Base-by-base conservation (phyloP, 495 filamentous ascomycete species). In the Penicillium robsamsonii region DNA sequence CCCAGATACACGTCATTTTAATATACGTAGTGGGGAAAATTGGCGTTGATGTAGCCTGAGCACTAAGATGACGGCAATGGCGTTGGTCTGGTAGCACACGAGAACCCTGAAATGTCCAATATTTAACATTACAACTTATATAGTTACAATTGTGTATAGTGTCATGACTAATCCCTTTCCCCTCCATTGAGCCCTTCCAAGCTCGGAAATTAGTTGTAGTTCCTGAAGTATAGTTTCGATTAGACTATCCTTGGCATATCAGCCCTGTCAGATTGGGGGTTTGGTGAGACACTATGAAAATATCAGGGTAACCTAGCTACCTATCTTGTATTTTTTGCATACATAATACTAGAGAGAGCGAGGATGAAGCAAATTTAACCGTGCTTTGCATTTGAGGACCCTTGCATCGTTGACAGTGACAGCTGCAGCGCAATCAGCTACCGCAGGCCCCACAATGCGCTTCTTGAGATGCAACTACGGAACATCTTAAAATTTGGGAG, bases 31-130 rank as follows among this genome's bases (percentile, higher is more conserved):
- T 48, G 56, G 22, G 30, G 58, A 33, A 59, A 40, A 47, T 30
- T 51, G 13, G 13, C 24, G 10, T 51, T 24, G 38, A 11, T 55
- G 51, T 6, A 58, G 44, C 43, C 46, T 46, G 27, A 50, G 27
- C 52, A 42, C 49, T 13, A 46, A 11, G 45, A 64, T 66, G 61
- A 64, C 64, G 61, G 45, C 49, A 58, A 66, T 55, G 61, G 64
- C 64, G 57, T 53, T 55, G 18, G 29, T 38, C 5, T 44, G 54
- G 40, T 51, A 40, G 44, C 50, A 53, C 45, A 54, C 43, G 33
- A 25, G 33, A 38, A 24, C 11, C 24, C n/a, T 27, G 43, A 22
- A 22, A 12, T 22, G 27, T 25, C 2, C 5, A 12, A 37, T 37
- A 13, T 37, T 7, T 7, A 27, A 35, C 2, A 12, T 35, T 13